Evolutionary conservation across 1,284 basidiomycete species (phyloP), one percentile per base, ranked within the genome.

Genomic region (Entoloma clypeatum): DNA sequence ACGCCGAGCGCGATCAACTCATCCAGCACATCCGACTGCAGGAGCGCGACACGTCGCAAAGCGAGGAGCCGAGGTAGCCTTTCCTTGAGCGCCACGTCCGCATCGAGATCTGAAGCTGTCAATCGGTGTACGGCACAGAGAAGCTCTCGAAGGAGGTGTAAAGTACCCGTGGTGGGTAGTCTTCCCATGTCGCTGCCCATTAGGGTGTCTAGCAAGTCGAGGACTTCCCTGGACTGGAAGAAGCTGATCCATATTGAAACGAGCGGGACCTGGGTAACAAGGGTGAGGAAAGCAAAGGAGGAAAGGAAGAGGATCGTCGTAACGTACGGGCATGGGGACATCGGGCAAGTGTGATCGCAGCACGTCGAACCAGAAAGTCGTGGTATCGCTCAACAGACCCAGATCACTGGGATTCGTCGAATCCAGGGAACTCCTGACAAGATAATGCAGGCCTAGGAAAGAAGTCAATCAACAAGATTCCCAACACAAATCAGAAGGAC

Each of bases 161-260:
- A 28, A 8, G 53, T 36, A 11, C 51, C 22, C 25, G 59, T 39
- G 27, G 37, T 26, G 27, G 46, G 37, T 18, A 37, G n/a, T n/a
- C n/a, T 14, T 21, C 48, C 25, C 40, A 41, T 41, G 19, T 41
- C 31, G 17, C 36, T 24, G n/a, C n/a, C n/a, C 10, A 41, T 45
- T n/a, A 68, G 43, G 5, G 49, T 29, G 31, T 71, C 67, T 11
- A 79, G 48, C 3, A 68, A 57, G 6, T 52, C 38, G 9, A 71
- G 60, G 11, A 74, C 42, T n/a, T 65, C 63, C 3, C 60, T 53
- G 0, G 54, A 40, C 7, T 49, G 49, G 50, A 76, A 61, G 46
- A 71, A 79, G 37, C 62, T 67, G 39, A 75, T 61, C 79, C 79
- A 82, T 5, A 71, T 48, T 2, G 54, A 52, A 2, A 61, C 62